Base-by-base conservation (phyloP, 1,284 basidiomycete genomes). In the Fomitopsis schrenkii region DNA sequence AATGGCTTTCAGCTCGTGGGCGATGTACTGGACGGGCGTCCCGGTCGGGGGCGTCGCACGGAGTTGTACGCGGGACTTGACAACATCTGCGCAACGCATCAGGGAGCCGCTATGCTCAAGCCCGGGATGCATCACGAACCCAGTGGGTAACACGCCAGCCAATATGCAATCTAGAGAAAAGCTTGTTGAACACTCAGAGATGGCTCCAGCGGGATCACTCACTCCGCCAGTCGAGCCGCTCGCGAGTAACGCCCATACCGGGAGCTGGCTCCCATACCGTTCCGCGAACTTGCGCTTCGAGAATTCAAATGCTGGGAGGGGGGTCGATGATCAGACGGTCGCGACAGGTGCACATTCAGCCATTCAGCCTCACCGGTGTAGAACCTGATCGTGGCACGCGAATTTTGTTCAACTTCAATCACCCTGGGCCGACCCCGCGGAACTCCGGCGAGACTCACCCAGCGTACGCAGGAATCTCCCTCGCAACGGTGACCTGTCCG, bases 381-480 rank as follows among this genome's bases (percentile, higher is more conserved):
- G 67, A 91, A 91, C 55, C 88, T 90, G 57, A 2, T 38, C 12
- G 57, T 17, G n/a, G n/a, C 52, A 19, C 52, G 19, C 15, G 41
- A 12, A 8, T 33, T 17, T 40, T 8, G 9, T 38, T 19, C 35
- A 36, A 41, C 17, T 41, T 42, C 33, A 36, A 19, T 45, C 19
- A 33, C 26, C 28, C 22, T 22, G 22, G 22, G 22, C 22, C 22
- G 22, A 22, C 22, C 22, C 45, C 61, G 42, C n/a, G 30, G 41
- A 40, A 10, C 5, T 28, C 53, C 22, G 6, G 17, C n/a, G 10
- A 4, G 45, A 36, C 80, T 54, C 76, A 93, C 85, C 92, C 94
- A 45, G 95, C 95, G 71, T 98, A 98, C 7, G 95, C 96, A 3
- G 96, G 96, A 50, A 97, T 94, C 75, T 98, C 97, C 68, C 95